Base-by-base conservation (phyloP, 2,329 filamentous ascomycete genomes). In the Diplodia scrobiculata region DNA sequence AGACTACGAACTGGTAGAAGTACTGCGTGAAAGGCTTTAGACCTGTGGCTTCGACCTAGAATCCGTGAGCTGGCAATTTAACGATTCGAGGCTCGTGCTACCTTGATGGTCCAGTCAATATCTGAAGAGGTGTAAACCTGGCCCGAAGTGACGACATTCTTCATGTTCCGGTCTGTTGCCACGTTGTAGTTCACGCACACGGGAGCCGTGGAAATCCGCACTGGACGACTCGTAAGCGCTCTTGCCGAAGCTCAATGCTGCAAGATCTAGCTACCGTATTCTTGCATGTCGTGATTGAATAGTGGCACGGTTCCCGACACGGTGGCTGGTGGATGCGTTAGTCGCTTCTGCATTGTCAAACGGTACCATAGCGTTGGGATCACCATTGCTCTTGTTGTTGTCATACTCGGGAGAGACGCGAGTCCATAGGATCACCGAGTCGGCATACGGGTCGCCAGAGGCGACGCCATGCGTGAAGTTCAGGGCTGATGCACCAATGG, bases 81-180 rank as follows among this genome's bases (percentile, higher is more conserved):
- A 38, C 17, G 7, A 17, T 32, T 38, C 36, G 7, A 27, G 32
- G 9, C 5, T 13, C 1, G 4, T 29, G 27, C 52, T 27, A 85
- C 85, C 81, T 91, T 91, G 68, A 91, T 79, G 0, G 89, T 91
- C 72, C 87, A 91, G 72, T 91, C 89, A 63, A 91, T 85, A 72
- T 91, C 89, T 0, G 84, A 88, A 29, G 84, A 89, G 0, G 89
- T 91, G 72, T 87, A 90, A 1, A 83, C 87, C n/a, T 78, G 83
- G 2, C 89, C 89, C 1, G 78, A 79, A 53, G 82, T 79, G 4
- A 85, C 83, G 9, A 84, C 77, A 1, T 79, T 70, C 5, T 77
- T 74, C 52, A 84, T 80, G 36, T 77, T 75, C 48, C 79, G 70
- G 69, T 83, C 81, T 27, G 77, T 76, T 6, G 81, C 80, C 21